These are phyloP conservation scores for Corynascus novoguineensis DNA, from an alignment of 495 filamentous ascomycete genomes.

Conservation along the genomic window DNA sequence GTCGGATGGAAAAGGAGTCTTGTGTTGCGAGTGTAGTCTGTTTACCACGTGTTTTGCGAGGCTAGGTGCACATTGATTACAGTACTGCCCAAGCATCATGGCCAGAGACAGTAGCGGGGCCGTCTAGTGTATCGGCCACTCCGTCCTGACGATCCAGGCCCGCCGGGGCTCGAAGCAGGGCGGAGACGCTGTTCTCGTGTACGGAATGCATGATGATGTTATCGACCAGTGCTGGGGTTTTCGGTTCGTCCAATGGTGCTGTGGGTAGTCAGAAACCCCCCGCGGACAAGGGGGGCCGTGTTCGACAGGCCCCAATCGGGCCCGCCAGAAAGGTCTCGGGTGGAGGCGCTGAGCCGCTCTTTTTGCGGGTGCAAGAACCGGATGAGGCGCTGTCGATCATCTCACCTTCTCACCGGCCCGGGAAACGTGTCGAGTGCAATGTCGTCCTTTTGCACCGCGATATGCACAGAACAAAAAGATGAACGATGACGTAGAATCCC, in stretches of 20 bases:
- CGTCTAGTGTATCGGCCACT: neutral
- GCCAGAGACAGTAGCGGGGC: neutral
- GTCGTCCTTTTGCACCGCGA: neutral
- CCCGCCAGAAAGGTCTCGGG: neutral
- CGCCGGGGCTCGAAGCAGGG: conserved; percentile 18
- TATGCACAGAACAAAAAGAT: neutral
- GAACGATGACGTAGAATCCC: neutral
- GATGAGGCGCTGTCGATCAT: conserved; percentile 8
- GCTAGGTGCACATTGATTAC: neutral
- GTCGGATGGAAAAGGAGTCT: neutral
- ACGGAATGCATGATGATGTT: conserved; percentile 29
- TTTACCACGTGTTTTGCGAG: too few species aligned
- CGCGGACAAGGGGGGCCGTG: conserved; percentile 3
- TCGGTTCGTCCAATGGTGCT: conserved; percentile 23
- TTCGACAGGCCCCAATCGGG: conserved; percentile 9
- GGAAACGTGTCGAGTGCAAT: conserved; percentile 10
- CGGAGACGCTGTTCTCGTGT: conserved; percentile 16
- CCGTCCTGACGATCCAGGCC: conserved; percentile 19
- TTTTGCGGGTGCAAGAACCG: conserved; percentile 4
- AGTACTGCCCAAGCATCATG: neutral
- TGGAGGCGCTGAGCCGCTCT: neutral
- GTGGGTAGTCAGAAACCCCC: neutral
- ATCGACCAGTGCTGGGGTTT: too few species aligned
- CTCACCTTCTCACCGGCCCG: too few species aligned
- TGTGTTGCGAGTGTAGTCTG: too few species aligned